phyloP scores from a whole-genome alignment of 75 land plant species.

The Pinus albicaulis region DNA sequence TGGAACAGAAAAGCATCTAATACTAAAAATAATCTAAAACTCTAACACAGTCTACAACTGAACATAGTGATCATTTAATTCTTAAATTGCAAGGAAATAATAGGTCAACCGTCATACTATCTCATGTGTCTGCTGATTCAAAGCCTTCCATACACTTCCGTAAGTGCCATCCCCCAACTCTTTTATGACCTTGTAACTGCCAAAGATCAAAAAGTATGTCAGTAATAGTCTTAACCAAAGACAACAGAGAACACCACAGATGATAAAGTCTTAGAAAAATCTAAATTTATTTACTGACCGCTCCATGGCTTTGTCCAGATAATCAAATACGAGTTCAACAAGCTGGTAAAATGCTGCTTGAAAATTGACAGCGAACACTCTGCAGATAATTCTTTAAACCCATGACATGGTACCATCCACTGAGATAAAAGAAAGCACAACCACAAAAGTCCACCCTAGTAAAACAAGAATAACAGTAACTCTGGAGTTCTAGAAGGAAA shows the following conservation, averaged over 20 bases:
- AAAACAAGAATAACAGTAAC: conserved; percentile 1
- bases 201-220: neutral
- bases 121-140: conserved; percentile 45
- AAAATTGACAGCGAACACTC: conserved; percentile 9
- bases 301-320: conserved; percentile 4
- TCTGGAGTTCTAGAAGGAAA: conserved; percentile 25
- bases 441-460: conserved; percentile 18
- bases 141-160: conserved; percentile 76
- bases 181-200: conserved; percentile 71
- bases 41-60: no score
- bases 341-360: conserved; percentile 8
- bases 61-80: neutral
- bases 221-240: neutral
- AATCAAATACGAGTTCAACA: conserved; percentile 9
- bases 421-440: conserved; percentile 8
- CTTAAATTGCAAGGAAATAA: neutral
- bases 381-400: conserved; percentile 16
- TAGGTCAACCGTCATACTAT: conserved; percentile 50
- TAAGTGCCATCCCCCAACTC: conserved; percentile 94
- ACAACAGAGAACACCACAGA: neutral
- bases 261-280: neutral
- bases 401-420: conserved; percentile 10
- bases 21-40: no score
- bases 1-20: neutral
- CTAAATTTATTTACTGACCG: conserved; percentile 16